Evolutionary conservation across 345 rosid genomes (phyloP), one percentile per base, ranked within the genome.

Genomic region (Reutealis trisperma): DNA sequence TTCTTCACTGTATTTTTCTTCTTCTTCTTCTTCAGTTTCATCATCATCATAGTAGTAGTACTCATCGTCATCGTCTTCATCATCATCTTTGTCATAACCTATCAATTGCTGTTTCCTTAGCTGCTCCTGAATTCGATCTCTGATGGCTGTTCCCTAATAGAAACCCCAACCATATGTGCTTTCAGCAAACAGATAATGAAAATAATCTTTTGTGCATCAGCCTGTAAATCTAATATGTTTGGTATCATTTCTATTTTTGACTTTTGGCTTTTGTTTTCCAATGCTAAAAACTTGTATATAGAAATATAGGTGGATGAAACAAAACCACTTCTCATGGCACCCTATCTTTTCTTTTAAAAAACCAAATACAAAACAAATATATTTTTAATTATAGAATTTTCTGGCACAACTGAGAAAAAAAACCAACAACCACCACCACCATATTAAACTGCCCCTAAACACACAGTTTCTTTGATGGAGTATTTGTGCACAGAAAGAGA

Each of bases 81-180:
- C 82, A 2, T 67, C 86, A 0, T 77, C 79, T 44, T 44, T 77
- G 41, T 77, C 80, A 58, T 74, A 79, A 41, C 80, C 90, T 76
- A 70, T 79, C 62, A 76, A 79, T 72, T 76, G 86, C 75, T 86
- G 92, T 66, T 84, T 83, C 84, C 54, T 66, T 67, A 91, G 64
- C 60, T 78, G 84, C 61, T 87, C 87, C 77, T 89, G 92, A 76
- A 90, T 90, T 71, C 89, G 85, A 15, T 90, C 91, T 73, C 87
- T 86, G 44, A 91, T 89, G 58, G 91, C 91, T 11, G 91, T 84
- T 66, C 89, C 93, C 93, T 89, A 74, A 44, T 18, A 44, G 14
- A 51, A 41, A 10, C 42, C 75, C 47, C 15, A 37, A 30, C 14
- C 19, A 62, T 79, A 37, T 37, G 41, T 37, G 6, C 41, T 37